Percentiles rank a stretch among this genome's conserved stretches.
phyloP scores from a whole-genome alignment of 2,329 filamentous ascomycete genomes.

The Emergomyces orientalis region DNA sequence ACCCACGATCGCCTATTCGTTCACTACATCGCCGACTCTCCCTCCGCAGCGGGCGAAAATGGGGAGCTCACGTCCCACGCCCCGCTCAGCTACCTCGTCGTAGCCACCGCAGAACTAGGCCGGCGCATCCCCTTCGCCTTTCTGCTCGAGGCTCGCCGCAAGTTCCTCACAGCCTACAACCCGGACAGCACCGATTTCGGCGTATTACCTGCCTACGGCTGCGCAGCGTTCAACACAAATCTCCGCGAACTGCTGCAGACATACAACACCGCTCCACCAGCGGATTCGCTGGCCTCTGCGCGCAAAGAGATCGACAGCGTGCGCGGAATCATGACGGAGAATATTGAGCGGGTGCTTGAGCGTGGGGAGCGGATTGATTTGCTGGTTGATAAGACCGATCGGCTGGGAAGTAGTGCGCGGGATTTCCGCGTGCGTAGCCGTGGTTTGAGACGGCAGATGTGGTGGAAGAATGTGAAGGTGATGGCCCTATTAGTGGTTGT shows the following conservation, averaged over 20 bases:
- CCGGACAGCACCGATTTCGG: slow-evolving; percentile 60
- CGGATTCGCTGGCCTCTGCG: slow-evolving; percentile 75
- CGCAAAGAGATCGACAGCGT: slow-evolving; percentile 89
- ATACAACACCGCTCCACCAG: slow-evolving; percentile 67
- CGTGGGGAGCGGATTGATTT: slow-evolving; percentile 87
- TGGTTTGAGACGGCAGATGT: slow-evolving; percentile 86
- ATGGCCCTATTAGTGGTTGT: slow-evolving; percentile 74
- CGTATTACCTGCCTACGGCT: slow-evolving; percentile 78
- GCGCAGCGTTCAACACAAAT: slow-evolving; percentile 73
- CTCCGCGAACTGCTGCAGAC: slow-evolving; percentile 71
- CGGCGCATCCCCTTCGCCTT: slow-evolving; percentile 88
- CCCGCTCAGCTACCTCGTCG: slow-evolving; percentile 82
- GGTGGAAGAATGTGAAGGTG: slow-evolving; percentile 98
- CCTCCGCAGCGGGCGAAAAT: slow-evolving; percentile 48
- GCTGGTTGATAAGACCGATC: slow-evolving; percentile 92
- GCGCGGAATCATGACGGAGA: slow-evolving; percentile 86
- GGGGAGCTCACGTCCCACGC: slow-evolving; percentile 53
- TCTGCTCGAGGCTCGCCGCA: slow-evolving; percentile 79
- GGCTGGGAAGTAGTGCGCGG: slow-evolving; percentile 73
- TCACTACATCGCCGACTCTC: slow-evolving; percentile 85
- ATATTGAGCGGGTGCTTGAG: slow-evolving; percentile 83
- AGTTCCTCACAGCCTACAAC: slow-evolving; percentile 66
- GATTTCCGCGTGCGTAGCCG: slow-evolving; percentile 85
- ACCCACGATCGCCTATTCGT: slow-evolving; percentile 87
- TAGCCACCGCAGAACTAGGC: slow-evolving; percentile 70